These are phyloP conservation scores for Microcyclospora tardicrescens DNA, from an alignment of 2,329 filamentous ascomycete genomes.

Conservation along the genomic window DNA sequence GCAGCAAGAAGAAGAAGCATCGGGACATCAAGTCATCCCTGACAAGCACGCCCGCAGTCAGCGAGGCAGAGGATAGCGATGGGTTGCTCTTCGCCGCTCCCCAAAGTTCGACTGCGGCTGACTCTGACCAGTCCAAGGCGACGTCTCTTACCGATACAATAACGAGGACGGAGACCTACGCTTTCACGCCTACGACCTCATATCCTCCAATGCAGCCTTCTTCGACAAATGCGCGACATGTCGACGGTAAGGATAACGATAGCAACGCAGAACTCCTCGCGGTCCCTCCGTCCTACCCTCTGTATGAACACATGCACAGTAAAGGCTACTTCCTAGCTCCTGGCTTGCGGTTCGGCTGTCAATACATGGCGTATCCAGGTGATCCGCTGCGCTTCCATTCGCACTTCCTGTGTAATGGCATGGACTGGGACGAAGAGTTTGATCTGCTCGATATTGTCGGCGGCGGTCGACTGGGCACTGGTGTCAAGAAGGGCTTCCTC, in stretches of 20 bases:
- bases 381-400: constrained; percentile 92
- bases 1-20: constrained; percentile 7
- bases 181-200: constrained; percentile 39
- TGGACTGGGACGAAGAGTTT: constrained; percentile 79
- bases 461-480: constrained; percentile 77
- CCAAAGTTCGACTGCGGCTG: constrained; percentile 3
- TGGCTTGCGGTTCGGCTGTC: constrained; percentile 83
- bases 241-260: too few species aligned
- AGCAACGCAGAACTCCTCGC: constrained; percentile 9
- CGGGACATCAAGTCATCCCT: not conserved
- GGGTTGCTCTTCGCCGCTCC: constrained; percentile 18
- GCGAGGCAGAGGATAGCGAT: constrained; percentile 14
- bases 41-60: constrained; percentile 4
- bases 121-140: constrained; percentile 2
- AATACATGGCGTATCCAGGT: constrained; percentile 90
- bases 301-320: constrained; percentile 69
- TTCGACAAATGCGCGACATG: too few species aligned
- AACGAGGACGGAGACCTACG: constrained; percentile 13
- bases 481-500: constrained; percentile 90
- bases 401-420: constrained; percentile 77
- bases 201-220: constrained; percentile 27
- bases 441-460: constrained; percentile 73
- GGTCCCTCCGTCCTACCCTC: constrained; percentile 48
- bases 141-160: constrained; percentile 6
- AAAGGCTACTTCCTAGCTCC: constrained; percentile 79